phyloP scores from a whole-genome alignment of 768 basidiomycete genomes.

The Kwoniella botswanensis region DNA sequence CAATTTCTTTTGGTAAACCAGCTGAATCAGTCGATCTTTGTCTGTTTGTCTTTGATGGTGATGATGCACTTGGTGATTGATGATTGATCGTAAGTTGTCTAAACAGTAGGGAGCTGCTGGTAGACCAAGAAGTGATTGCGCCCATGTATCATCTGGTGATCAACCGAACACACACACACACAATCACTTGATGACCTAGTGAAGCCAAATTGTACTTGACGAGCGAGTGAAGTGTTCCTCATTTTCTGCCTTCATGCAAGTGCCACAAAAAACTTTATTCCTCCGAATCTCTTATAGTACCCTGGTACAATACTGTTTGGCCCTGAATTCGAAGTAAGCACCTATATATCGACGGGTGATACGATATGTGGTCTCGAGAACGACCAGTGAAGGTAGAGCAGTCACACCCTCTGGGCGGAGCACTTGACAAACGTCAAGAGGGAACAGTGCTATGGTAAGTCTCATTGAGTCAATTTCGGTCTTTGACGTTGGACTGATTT shows the following conservation, averaged over 20 bases:
- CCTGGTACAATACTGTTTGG: too few species aligned
- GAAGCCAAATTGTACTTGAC: not conserved
- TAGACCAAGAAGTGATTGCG: not conserved
- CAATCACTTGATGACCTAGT: not conserved
- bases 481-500: too few species aligned
- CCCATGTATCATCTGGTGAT: not conserved
- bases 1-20: not conserved
- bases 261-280: slow-evolving; percentile 10
- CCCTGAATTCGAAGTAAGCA: too few species aligned
- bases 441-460: too few species aligned
- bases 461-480: too few species aligned
- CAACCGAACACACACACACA: not conserved
- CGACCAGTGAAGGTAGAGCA: too few species aligned
- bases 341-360: too few species aligned
- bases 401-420: too few species aligned
- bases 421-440: too few species aligned
- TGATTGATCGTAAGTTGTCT: not conserved
- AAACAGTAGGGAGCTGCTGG: not conserved
- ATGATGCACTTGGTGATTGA: not conserved
- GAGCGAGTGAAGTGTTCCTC: slow-evolving; percentile 4
- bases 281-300: not conserved
- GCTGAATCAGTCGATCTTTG: slow-evolving; percentile 13
- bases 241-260: not conserved
- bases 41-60: not conserved
- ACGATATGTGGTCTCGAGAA: too few species aligned